Evolutionary conservation across 2,329 filamentous ascomycete genomes (phyloP).

Genomic region (Elsinoe arachidis): DNA sequence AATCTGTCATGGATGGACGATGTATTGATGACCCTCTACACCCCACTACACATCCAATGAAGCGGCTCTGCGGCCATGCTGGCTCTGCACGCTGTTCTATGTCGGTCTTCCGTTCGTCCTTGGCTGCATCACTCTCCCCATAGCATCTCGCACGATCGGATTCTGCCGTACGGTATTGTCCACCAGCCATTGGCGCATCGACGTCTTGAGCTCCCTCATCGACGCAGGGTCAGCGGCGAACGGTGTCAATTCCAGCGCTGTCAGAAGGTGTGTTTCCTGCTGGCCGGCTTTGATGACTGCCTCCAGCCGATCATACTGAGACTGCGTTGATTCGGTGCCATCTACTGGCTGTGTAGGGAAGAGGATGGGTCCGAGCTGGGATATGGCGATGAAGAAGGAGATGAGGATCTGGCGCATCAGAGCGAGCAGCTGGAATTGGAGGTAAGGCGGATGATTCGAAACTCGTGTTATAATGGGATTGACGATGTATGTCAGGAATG

Average conservation of each 20-base stretch:
- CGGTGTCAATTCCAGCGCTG: constrained; percentile 72
- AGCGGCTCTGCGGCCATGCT: background rate
- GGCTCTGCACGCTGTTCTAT: background rate
- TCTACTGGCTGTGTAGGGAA: constrained; percentile 14
- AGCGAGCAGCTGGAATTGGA: constrained; percentile 76
- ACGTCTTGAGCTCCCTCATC: constrained; percentile 56
- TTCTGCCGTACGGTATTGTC: constrained; percentile 75
- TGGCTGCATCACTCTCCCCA: constrained; percentile 61
- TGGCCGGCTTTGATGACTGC: constrained; percentile 52
- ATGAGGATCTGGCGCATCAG: constrained; percentile 68
- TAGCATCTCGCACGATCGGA: constrained; percentile 71
- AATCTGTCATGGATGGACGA: too few species aligned
- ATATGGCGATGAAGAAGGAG: constrained; percentile 73
- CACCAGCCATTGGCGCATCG: constrained; percentile 78
- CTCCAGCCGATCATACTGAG: constrained; percentile 61
- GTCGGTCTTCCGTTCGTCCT: constrained; percentile 22
- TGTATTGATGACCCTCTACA: too few species aligned
- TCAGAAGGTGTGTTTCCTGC: constrained; percentile 57
- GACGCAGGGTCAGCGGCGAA: constrained; percentile 63
- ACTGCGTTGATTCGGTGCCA: constrained; percentile 32
- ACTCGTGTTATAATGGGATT: constrained; percentile 40
- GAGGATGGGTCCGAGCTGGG: constrained; percentile 66
- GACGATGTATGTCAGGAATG: constrained; percentile 37
- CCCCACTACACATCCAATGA: too few species aligned
- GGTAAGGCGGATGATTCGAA: constrained; percentile 49